Evolutionary conservation across 2,329 filamentous ascomycete species (phyloP).

Genomic region (Penicillium frequentans): DNA sequence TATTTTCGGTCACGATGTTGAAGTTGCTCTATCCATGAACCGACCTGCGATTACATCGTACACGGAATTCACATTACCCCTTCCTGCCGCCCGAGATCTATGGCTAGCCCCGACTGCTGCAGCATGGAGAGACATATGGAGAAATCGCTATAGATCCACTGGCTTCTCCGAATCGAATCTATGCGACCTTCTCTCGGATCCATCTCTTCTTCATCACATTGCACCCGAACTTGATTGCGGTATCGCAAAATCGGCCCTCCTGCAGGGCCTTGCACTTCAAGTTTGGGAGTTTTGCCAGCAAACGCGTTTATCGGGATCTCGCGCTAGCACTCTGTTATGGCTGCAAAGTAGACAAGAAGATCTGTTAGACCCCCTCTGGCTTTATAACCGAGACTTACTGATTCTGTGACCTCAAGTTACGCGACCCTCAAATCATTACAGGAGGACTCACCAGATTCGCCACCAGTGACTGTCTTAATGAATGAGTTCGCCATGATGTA

Average conservation of each 20-base stretch:
- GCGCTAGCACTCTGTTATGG: constrained; percentile 11
- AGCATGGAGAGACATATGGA: constrained; percentile 14
- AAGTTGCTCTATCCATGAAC: constrained; percentile 13
- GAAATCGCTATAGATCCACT: background rate
- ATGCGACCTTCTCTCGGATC: constrained; percentile 12
- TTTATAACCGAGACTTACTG: background rate
- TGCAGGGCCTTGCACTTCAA: constrained; percentile 11
- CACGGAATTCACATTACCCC: constrained; percentile 12
- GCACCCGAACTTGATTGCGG: constrained; percentile 7
- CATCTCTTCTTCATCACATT: constrained; percentile 7
- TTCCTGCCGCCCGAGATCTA: constrained; percentile 13
- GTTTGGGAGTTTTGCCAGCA: constrained; percentile 15
- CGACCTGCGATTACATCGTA: constrained; percentile 14
- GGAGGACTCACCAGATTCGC: background rate
- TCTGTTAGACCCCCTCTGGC: background rate
- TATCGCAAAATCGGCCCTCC: constrained; percentile 4
- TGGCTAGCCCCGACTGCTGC: constrained; percentile 13
- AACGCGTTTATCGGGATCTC: constrained; percentile 6
- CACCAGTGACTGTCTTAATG: constrained; percentile 7
- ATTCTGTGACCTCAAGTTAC: constrained; percentile 1
- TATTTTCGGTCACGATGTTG: constrained; percentile 16
- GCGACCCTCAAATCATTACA: constrained; percentile 4
- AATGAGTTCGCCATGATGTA: constrained; percentile 17
- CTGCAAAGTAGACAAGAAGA: constrained; percentile 19
- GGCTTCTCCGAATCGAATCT: constrained; percentile 4